A percentile compares a stretch with the other conserved stretches of the same genome.
Evolutionary conservation across 257 asterid species (phyloP).

Genomic region (Handroanthus guayacan): DNA sequence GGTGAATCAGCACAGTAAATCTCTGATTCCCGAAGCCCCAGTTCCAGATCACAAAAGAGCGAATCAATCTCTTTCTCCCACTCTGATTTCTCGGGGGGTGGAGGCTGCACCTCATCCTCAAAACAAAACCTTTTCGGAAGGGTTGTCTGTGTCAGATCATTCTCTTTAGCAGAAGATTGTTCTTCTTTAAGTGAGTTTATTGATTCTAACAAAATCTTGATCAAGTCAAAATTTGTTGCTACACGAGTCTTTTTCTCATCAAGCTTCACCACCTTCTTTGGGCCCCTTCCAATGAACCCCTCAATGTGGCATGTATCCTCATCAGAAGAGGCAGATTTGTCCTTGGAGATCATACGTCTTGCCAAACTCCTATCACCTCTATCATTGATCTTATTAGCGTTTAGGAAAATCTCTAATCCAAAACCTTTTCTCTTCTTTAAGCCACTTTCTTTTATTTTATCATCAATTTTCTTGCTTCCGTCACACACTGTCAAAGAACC

Average conservation of each 20-base stretch:
- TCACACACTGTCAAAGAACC: neutral
- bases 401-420: slow-evolving; percentile 19
- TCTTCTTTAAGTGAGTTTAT: slow-evolving; percentile 40
- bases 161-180: slow-evolving; percentile 24
- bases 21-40: slow-evolving; percentile 45
- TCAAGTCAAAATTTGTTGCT: slow-evolving; percentile 36
- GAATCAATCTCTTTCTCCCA: slow-evolving; percentile 54
- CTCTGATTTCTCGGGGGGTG: slow-evolving; percentile 49
- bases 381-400: neutral
- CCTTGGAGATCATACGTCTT: neutral
- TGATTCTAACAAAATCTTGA: slow-evolving; percentile 50
- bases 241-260: slow-evolving; percentile 15
- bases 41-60: slow-evolving; percentile 56
- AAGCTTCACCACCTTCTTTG: neutral
- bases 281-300: neutral
- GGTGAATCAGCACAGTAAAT: slow-evolving; percentile 32
- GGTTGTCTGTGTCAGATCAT: slow-evolving; percentile 5
- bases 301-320: neutral
- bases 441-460: neutral
- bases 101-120: slow-evolving; percentile 56
- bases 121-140: slow-evolving; percentile 62
- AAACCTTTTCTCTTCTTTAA: slow-evolving; percentile 15
- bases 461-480: neutral
- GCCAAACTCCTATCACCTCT: neutral
- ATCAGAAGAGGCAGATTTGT: neutral